phyloP scores from a whole-genome alignment of 441 rosid species.

The Syzygium malaccense region DNA sequence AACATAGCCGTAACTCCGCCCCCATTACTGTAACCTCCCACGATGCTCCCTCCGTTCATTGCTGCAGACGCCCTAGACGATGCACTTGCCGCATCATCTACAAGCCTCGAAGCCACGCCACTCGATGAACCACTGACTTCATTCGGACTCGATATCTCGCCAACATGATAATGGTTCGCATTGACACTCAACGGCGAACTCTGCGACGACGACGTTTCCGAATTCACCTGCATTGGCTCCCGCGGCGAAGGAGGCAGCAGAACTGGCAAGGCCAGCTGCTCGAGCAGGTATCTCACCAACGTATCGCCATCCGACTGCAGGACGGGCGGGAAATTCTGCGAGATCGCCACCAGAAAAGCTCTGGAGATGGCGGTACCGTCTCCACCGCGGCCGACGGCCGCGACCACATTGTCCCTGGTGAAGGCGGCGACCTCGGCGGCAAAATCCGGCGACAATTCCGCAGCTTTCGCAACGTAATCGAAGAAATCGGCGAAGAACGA shows the following conservation, averaged over 20 bases:
- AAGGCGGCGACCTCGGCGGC: conserved; percentile 52
- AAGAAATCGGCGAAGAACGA: conserved; percentile 61
- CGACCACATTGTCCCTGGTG: conserved; percentile 57
- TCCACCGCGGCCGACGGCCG: conserved; percentile 27
- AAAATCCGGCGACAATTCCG: conserved; percentile 51
- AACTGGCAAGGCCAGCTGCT: conserved; percentile 39
- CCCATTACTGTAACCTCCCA: conserved; percentile 56
- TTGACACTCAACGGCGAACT: conserved; percentile 48
- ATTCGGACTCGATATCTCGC: conserved; percentile 49
- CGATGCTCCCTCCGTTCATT: conserved; percentile 46
- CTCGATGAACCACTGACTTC: conserved; percentile 31
- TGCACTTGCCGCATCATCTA: conserved; percentile 7
- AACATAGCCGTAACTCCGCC: conserved; percentile 39
- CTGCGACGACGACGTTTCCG: conserved; percentile 58
- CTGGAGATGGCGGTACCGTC: conserved; percentile 41
- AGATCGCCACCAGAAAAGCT: conserved; percentile 59
- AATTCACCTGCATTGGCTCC: conserved; percentile 32
- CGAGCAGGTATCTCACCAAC: conserved; percentile 54
- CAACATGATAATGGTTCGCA: conserved; percentile 23
- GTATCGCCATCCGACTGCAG: conserved; percentile 54
- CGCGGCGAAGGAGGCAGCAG: conserved; percentile 40
- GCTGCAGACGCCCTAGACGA: conserved; percentile 29
- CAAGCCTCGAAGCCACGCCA: background rate
- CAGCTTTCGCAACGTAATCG: conserved; percentile 42
- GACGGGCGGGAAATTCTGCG: conserved; percentile 69